phyloP scores from a whole-genome alignment of 202 grass and related monocot genomes.

The Eragrostis tef region DNA sequence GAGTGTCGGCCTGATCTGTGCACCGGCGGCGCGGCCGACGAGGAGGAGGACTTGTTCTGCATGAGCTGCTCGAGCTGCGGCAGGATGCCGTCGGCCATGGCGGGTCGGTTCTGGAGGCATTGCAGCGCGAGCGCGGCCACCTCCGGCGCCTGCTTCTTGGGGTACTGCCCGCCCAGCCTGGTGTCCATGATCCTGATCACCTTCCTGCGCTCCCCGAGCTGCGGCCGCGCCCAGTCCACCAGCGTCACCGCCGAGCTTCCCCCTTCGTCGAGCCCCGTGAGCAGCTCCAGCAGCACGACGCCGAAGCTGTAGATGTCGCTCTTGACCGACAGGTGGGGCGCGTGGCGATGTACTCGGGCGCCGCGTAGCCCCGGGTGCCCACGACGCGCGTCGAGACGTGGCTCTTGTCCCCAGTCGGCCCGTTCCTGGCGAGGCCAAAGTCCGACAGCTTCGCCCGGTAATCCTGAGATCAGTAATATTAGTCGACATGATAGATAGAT shows the following conservation, averaged over 20 bases:
- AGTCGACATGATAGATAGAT: no score
- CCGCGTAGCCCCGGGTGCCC: slow-evolving; percentile 79
- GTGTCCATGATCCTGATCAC: slow-evolving; percentile 87
- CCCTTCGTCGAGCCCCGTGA: slow-evolving; percentile 66
- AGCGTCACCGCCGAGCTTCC: slow-evolving; percentile 56
- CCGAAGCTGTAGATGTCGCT: slow-evolving; percentile 87
- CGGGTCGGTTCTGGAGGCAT: slow-evolving; percentile 62
- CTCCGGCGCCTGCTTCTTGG: slow-evolving; percentile 76
- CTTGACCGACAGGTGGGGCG: slow-evolving; percentile 67
- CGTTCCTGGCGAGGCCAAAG: slow-evolving; percentile 67
- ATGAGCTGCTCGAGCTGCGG: slow-evolving; percentile 46
- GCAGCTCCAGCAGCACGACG: slow-evolving; percentile 70
- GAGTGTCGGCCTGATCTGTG: not conserved
- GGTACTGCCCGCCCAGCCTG: slow-evolving; percentile 78
- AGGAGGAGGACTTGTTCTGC: slow-evolving; percentile 39
- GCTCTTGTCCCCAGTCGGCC: slow-evolving; percentile 61
- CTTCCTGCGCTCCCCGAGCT: slow-evolving; percentile 51
- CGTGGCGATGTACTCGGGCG: slow-evolving; percentile 82
- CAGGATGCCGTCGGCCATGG: slow-evolving; percentile 63
- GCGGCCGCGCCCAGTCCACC: slow-evolving; percentile 85
- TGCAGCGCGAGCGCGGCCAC: slow-evolving; percentile 63
- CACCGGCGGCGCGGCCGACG: not conserved
- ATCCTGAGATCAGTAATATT: no score
- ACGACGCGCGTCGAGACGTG: slow-evolving; percentile 89
- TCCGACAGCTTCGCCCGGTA: slow-evolving; percentile 72